Base-by-base conservation (phyloP, 208 protist genomes). In the Crithidia bombi region DNA sequence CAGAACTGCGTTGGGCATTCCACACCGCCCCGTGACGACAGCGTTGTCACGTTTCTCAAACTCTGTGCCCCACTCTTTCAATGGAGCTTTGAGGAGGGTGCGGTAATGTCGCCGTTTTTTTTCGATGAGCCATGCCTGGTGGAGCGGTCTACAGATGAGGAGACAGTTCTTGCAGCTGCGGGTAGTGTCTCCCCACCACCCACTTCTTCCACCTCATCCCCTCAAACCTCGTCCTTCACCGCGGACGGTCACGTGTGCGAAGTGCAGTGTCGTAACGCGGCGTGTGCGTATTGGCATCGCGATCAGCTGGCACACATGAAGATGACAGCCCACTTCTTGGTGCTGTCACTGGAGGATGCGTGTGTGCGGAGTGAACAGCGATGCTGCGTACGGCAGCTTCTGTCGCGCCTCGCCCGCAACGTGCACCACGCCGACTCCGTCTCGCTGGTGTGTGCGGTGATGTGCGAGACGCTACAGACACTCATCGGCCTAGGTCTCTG, bases 71-170 rank as follows among this genome's bases (percentile, higher is more conserved):
- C 83, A 0, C 81, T 95, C 5, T 90, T 91, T 57, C 39, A 51
- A 56, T 85, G 67, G 66, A 61, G 70, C 19, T 44, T 19, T 9
- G 64, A 65, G 11, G 43, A 71, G 23, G 21, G 33, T 30, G 38
- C 28, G 2, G 83, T 82, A 39, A 50, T 41, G 63, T 54, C 51
- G 12, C 83, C 63, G 5, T 65, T 79, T 21, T 79, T 89, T 26
- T 85, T 87, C 54, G 79, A 89, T 46, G 82, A 90, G 72, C 82
- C 82, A n/a, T 95, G 90, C 46, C 52, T 91, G 21, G 68, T 93
- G 75, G 86, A 79, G 59, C 49, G 55, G n/a, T 62, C 57, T 1
- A 38, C 43, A 7, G 52, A 50, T 23, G 64, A 41, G 43, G 58
- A 3, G 9, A 30, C 25, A 5, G 30, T 33, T 23, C 7, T n/a